Conservation (phyloP, 1,284 basidiomycete genomes). For the Phylloporus sp. region DNA sequence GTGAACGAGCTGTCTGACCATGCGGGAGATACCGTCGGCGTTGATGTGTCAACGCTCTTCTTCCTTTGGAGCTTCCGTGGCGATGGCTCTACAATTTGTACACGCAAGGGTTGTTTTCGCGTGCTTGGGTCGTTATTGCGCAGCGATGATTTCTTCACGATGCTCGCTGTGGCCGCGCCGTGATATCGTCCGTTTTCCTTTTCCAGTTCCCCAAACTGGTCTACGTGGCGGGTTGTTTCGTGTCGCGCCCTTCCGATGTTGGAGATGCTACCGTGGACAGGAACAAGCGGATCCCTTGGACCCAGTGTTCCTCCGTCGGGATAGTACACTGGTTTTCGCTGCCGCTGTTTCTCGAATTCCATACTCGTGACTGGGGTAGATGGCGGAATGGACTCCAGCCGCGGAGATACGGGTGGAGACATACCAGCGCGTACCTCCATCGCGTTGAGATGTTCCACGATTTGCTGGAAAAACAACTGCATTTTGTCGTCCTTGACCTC, state of each 20-base stretch:
- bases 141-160: slow-evolving; percentile 50
- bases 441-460: slow-evolving; percentile 78
- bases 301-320: neutral
- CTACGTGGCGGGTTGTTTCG: neutral
- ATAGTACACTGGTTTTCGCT: slow-evolving; percentile 15
- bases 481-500: slow-evolving; percentile 61
- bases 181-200: slow-evolving; percentile 41
- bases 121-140: slow-evolving; percentile 37
- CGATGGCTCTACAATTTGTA: slow-evolving; percentile 58
- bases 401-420: slow-evolving; percentile 25
- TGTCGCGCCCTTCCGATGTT: slow-evolving; percentile 2
- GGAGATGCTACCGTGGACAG: slow-evolving; percentile 4
- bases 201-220: slow-evolving; percentile 33
- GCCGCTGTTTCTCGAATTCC: slow-evolving; percentile 22
- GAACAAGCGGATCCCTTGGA: slow-evolving; percentile 17
- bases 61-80: slow-evolving; percentile 48
- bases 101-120: slow-evolving; percentile 35
- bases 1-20: slow-evolving; percentile 51
- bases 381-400: slow-evolving; percentile 16
- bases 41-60: slow-evolving; percentile 35
- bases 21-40: slow-evolving; percentile 41
- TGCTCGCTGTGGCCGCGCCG: slow-evolving; percentile 15
- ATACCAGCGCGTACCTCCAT: slow-evolving; percentile 55
- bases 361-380: slow-evolving; percentile 25
- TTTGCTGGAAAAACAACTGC: slow-evolving; percentile 80